These are phyloP conservation scores for Diaporthe longicolla DNA, from an alignment of 2,329 filamentous ascomycete species.

Conservation along the genomic window DNA sequence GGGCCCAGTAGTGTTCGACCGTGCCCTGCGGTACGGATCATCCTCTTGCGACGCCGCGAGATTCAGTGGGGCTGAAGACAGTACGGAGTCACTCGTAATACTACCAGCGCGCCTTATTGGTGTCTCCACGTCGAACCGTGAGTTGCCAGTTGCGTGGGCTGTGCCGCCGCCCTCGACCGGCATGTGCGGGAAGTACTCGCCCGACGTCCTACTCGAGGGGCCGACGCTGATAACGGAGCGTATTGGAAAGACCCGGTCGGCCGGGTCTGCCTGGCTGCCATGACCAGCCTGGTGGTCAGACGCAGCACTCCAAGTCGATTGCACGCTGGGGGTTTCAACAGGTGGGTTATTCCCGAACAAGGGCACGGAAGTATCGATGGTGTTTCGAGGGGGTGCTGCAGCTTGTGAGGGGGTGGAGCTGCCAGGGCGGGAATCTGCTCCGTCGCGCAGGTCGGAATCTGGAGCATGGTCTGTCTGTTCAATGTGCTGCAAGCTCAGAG, in stretches of 20 bases:
- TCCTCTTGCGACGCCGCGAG: conserved; percentile 42
- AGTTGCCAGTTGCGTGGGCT: conserved; percentile 46
- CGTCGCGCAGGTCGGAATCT: neutral
- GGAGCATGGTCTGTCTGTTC: conserved; percentile 20
- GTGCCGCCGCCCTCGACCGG: conserved; percentile 42
- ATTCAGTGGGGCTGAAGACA: conserved; percentile 29
- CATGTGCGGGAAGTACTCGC: conserved; percentile 55
- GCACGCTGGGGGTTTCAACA: conserved; percentile 43
- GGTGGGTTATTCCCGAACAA: neutral
- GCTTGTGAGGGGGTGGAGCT: conserved; percentile 29
- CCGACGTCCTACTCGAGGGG: conserved; percentile 59
- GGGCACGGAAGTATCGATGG: conserved; percentile 31
- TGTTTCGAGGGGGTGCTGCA: conserved; percentile 3
- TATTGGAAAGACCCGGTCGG: conserved; percentile 83
- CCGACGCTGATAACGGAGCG: conserved; percentile 83
- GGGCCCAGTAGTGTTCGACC: conserved; percentile 55
- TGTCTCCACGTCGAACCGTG: conserved; percentile 50
- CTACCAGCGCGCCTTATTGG: conserved; percentile 44
- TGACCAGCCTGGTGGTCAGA: conserved; percentile 59
- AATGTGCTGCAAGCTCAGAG: neutral
- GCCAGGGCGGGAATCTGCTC: conserved; percentile 1
- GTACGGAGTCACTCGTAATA: conserved; percentile 38
- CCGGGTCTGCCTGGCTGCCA: conserved; percentile 51
- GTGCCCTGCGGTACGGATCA: conserved; percentile 48
- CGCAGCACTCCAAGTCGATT: conserved; percentile 58